A percentile compares a stretch with the other conserved stretches of the same genome.
phyloP scores from a whole-genome alignment of 73 alveolate genomes.

The Tetrahymena borealis region DNA sequence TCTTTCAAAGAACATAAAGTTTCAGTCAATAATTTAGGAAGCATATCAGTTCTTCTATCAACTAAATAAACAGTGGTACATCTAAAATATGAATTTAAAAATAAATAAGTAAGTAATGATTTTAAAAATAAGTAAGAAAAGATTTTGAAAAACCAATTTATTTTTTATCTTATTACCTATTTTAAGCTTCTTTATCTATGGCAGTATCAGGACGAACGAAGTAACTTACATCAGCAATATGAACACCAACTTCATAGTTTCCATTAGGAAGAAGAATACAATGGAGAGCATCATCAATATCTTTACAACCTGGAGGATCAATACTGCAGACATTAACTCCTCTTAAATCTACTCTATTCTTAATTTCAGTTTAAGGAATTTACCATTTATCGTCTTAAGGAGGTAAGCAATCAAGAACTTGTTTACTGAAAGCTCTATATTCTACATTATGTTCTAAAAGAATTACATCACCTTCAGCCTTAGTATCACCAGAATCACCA shows the following conservation, averaged over 20 bases:
- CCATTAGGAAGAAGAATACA: slow-evolving; percentile 81
- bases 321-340: slow-evolving; percentile 76
- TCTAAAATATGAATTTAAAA: slow-evolving; percentile 42
- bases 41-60: slow-evolving; percentile 96
- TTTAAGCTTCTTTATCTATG: slow-evolving; percentile 94
- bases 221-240: slow-evolving; percentile 97
- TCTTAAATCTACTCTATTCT: slow-evolving; percentile 88
- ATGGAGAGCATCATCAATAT: slow-evolving; percentile 99
- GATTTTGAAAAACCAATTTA: too few relatives aligned
- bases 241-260: slow-evolving; percentile 97
- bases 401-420: slow-evolving; percentile 88
- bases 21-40: slow-evolving; percentile 95
- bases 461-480: slow-evolving; percentile 88
- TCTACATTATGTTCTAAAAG: slow-evolving; percentile 93
- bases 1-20: slow-evolving; percentile 90
- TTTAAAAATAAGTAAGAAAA: too few relatives aligned
- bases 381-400: slow-evolving; percentile 55
- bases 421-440: slow-evolving; percentile 83
- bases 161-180: neutral
- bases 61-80: slow-evolving; percentile 97
- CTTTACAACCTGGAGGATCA: slow-evolving; percentile 99
- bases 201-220: slow-evolving; percentile 89
- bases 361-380: slow-evolving; percentile 83
- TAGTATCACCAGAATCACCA: slow-evolving; percentile 79
- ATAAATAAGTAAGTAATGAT: too few relatives aligned